Evolutionary conservation across 176 grass and related monocot genomes (phyloP), one percentile per base, ranked within the genome.

Genomic region (Paspalum notatum): DNA sequence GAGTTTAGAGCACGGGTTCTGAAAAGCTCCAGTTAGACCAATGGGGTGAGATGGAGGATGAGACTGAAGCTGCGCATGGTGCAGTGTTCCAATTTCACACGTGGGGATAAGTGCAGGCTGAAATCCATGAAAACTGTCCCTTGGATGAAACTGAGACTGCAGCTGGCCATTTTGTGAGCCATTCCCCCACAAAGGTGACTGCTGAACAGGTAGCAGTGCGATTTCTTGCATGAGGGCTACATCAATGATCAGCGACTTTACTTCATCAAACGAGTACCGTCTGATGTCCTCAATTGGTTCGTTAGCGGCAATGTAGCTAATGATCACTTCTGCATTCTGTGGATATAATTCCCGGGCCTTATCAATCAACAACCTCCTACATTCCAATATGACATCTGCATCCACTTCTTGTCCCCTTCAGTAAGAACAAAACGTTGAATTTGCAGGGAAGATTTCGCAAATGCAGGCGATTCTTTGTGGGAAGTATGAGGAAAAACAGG

Each of bases 341-440:
- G 83, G 62, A 12, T 72, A 72, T 6, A 82, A 13, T 56, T 46
- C 61, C 18, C 24, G 54, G 41, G 85, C 55, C 59, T 72, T 67
- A 24, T 27, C 59, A 2, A 85, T 41, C 8, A 91, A 22, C 18
- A 78, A 74, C 37, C 39, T 77, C 14, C 18, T 66, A 12, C 52
- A 82, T 43, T 86, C 80, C 8, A 32, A 32, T 32, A 32, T 32
- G 32, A 32, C 32, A 32, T 59, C 54, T n/a, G 61, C 39, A 77
- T 53, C 85, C 90, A 90, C 82, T 79, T 78, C 46, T 64, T 49
- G 68, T 17, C 37, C 76, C 83, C 58, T 78, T 44, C 66, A 13
- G 16, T 13, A 51, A 78, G 45, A 47, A 47, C 45, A 47, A 47
- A 11, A 11, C 12, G 12, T 11, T 47, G 45, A 11, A 47, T 47